Percentiles rank a stretch among this genome's conserved stretches.
These are phyloP conservation scores for Fusarium nodosum DNA, from an alignment of 2,329 filamentous ascomycete species.

Conservation along the genomic window DNA sequence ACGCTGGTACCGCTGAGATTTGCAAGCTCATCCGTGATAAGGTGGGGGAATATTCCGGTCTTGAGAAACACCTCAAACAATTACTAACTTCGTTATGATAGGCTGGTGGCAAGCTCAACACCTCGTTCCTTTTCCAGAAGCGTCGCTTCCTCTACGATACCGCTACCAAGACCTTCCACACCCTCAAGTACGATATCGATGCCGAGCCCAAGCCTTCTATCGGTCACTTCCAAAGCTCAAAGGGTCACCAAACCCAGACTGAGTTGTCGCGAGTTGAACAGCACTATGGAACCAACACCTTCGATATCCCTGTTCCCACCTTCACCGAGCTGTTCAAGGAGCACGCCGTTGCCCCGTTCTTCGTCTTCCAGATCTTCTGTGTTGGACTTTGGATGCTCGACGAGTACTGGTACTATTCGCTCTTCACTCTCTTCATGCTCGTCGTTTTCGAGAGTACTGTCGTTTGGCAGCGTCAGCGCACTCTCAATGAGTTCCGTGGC, in stretches of 20 bases:
- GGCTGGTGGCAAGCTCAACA: constrained; percentile 79
- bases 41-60: constrained; percentile 55
- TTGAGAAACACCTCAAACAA: constrained; percentile 10
- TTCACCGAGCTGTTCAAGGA: constrained; percentile 98
- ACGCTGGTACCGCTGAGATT: constrained; percentile 91
- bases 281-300: constrained; percentile 95
- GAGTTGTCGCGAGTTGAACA: constrained; percentile 86
- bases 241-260: constrained; percentile 79
- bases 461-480: constrained; percentile 98
- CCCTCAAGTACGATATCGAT: constrained; percentile 87
- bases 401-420: constrained; percentile 99
- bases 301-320: constrained; percentile 96
- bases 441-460: constrained; percentile 98
- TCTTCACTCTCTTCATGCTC: constrained; percentile 99
- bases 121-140: constrained; percentile 98
- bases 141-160: constrained; percentile 90
- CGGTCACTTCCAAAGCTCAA: constrained; percentile 81
- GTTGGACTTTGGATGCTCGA: constrained; percentile 98
- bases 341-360: constrained; percentile 98
- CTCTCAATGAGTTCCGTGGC: constrained; percentile 93
- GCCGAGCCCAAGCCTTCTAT: constrained; percentile 84
- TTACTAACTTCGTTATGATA: constrained; percentile 50
- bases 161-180: constrained; percentile 80
- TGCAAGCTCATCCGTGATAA: constrained; percentile 84
- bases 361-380: constrained; percentile 99